Base-by-base conservation (phyloP, 345 rosid genomes). In the Rhodomyrtus tomentosa region DNA sequence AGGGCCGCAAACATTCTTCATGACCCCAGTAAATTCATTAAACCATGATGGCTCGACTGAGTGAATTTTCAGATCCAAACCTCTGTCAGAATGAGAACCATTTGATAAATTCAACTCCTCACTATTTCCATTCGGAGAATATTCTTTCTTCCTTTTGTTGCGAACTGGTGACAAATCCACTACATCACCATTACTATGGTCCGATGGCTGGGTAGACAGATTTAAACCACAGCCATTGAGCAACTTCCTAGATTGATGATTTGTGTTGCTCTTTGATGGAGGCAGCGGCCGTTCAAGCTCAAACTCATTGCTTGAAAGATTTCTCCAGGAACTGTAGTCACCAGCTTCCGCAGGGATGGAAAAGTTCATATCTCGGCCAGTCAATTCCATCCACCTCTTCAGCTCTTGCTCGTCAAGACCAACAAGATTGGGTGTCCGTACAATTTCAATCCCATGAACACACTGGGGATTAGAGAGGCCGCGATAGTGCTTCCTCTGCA, bases 381-480 rank as follows among this genome's bases (percentile, higher is more conserved):
- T 91, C 22, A 91, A 87, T 53, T 91, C 91, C 68, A 80, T 55
- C 93, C 93, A 91, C 84, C 90, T 88, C 84, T 86, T 90, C 87
- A 84, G 85, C 82, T 91, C 91, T 81, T 85, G 92, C 74, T 91
- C 93, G 1, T 90, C 88, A 40, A 91, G 89, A 76, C 53, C 73
- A n/a, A 54, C 79, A 48, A 91, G 92, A 52, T 83, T 88, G 40
- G 93, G 93, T 29, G 93, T 82, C 49, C 55, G 84, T 14, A 91
- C 92, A 51, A 90, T 49, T 68, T 91, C 92, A 45, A 91, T 85
- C 3, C 93, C 93, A 82, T 91, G 93, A 83, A 91, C 86, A n/a
- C 93, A 91, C 83, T 91, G 93, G 50, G 93, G 93, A 76, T 91
- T 91, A 24, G 93, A 91, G 52, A 91, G 91, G 74, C 93, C 93